Conservation (phyloP, 2,329 filamentous ascomycete species). For the Aspergillus chevalieri region DNA sequence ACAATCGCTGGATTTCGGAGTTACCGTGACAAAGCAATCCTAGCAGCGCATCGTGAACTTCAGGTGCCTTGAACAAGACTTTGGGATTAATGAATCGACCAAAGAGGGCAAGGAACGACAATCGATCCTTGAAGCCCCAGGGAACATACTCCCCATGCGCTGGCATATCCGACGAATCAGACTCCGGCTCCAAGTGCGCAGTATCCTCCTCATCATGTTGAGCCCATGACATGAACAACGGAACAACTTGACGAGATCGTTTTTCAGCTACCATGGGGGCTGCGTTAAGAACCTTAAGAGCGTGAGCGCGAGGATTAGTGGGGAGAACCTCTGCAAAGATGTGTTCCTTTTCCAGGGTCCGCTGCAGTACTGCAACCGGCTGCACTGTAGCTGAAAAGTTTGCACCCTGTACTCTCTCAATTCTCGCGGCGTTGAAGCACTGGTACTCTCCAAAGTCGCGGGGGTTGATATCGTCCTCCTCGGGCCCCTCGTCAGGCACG, state of each 20-base stretch:
- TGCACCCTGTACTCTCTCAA: conserved; percentile 49
- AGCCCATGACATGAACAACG: conserved; percentile 80
- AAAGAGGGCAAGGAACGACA: conserved; percentile 74
- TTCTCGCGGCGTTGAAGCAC: conserved; percentile 65
- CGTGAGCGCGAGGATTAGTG: conserved; percentile 62
- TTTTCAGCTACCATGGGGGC: conserved; percentile 77
- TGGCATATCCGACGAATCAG: conserved; percentile 1
- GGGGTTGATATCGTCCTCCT: conserved; percentile 12
- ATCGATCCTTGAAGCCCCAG: conserved; percentile 62
- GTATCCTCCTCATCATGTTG: conserved; percentile 45
- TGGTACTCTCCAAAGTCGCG: conserved; percentile 58
- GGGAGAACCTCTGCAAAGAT: conserved; percentile 23
- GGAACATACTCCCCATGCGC: conserved; percentile 17
- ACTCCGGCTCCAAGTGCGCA: conserved; percentile 2
- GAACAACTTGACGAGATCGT: conserved; percentile 75
- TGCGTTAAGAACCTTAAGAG: conserved; percentile 68
- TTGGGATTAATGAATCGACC: conserved; percentile 79
- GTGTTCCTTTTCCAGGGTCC: conserved; percentile 61
- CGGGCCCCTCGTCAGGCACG: conserved; percentile 17
- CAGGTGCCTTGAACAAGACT: conserved; percentile 69
- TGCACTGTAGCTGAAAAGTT: conserved; percentile 50
- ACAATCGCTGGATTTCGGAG: conserved; percentile 76
- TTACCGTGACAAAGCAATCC: conserved; percentile 80
- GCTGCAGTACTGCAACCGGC: conserved; percentile 54
- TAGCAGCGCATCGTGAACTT: conserved; percentile 71